Evolutionary conservation across 805 yeast genomes (phyloP).

Genomic region (Helenozyma baotianmanensis): DNA sequence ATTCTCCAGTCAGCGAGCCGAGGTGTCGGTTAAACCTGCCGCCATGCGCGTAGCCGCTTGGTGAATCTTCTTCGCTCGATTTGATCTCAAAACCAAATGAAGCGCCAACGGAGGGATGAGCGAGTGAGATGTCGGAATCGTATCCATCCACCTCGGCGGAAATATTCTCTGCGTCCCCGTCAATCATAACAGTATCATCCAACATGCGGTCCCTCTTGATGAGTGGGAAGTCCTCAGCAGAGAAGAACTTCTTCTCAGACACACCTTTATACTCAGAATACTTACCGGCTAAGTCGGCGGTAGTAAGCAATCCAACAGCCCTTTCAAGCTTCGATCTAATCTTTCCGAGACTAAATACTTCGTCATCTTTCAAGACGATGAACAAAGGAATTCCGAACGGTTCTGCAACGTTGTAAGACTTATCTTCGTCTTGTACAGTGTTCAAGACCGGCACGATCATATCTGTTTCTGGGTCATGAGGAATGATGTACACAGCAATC

Average conservation of each 20-base stretch:
- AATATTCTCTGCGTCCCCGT: slow-evolving; percentile 5
- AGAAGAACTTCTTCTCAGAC: slow-evolving; percentile 14
- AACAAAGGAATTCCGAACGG: slow-evolving; percentile 78
- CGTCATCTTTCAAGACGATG: slow-evolving; percentile 49
- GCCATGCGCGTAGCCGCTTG: no score
- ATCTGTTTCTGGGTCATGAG: slow-evolving; percentile 41
- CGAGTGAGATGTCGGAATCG: slow-evolving; percentile 47
- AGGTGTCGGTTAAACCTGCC: no score
- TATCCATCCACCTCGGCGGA: slow-evolving; percentile 25
- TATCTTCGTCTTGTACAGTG: slow-evolving; percentile 32
- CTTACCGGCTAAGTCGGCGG: slow-evolving; percentile 18
- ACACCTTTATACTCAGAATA: slow-evolving; percentile 17
- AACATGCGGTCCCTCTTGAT: slow-evolving; percentile 10
- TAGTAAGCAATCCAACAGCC: slow-evolving; percentile 21
- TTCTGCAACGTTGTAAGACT: slow-evolving; percentile 33
- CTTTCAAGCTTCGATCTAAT: slow-evolving; percentile 56
- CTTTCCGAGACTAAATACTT: slow-evolving; percentile 50
- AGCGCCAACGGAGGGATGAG: slow-evolving; percentile 49
- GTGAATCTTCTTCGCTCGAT: slow-evolving; percentile 23
- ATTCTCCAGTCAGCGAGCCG: no score
- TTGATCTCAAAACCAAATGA: slow-evolving; percentile 47
- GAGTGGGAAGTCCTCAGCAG: slow-evolving; percentile 33
- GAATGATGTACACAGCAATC: slow-evolving; percentile 55
- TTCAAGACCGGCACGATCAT: slow-evolving; percentile 58
- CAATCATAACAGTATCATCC: slow-evolving; percentile 17